phyloP scores from a whole-genome alignment of 768 basidiomycete genomes.

The Ramaria rubella region DNA sequence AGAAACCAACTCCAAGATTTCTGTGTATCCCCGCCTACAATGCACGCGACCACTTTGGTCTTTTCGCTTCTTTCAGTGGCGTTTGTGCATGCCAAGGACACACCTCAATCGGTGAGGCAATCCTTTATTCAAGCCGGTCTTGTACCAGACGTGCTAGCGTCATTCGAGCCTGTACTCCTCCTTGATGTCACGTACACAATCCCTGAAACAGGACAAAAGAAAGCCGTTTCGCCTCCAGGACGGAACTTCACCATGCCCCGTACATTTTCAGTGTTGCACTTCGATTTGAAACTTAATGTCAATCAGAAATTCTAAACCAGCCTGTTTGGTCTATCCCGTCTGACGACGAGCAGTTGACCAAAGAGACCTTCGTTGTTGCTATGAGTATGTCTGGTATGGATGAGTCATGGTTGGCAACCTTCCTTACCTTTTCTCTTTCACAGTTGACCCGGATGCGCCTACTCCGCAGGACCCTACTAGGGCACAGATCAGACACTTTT shows the following conservation, averaged over 20 bases:
- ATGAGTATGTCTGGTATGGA: too few species aligned
- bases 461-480: slow-evolving; percentile 39
- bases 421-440: not conserved
- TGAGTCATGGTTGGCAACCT: not conserved
- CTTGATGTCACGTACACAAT: slow-evolving; percentile 10
- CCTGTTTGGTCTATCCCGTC: slow-evolving; percentile 9
- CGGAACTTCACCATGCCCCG: slow-evolving; percentile 10
- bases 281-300: not conserved
- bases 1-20: too few species aligned
- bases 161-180: slow-evolving; percentile 7
- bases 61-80: not conserved
- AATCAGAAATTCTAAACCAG: slow-evolving; percentile 2
- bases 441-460: slow-evolving; percentile 44
- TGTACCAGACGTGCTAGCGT: slow-evolving; percentile 10
- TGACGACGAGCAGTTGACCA: not conserved
- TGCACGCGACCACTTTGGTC: not conserved
- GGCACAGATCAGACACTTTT: slow-evolving; percentile 44
- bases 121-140: slow-evolving; percentile 9
- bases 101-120: not conserved
- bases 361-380: slow-evolving; percentile 42
- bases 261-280: not conserved
- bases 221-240: slow-evolving; percentile 4
- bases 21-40: too few species aligned
- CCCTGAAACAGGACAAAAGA: slow-evolving; percentile 4
- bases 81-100: not conserved